These are phyloP conservation scores for Endoconidiophora laricicola DNA, from an alignment of 2,329 filamentous ascomycete genomes.

Conservation along the genomic window DNA sequence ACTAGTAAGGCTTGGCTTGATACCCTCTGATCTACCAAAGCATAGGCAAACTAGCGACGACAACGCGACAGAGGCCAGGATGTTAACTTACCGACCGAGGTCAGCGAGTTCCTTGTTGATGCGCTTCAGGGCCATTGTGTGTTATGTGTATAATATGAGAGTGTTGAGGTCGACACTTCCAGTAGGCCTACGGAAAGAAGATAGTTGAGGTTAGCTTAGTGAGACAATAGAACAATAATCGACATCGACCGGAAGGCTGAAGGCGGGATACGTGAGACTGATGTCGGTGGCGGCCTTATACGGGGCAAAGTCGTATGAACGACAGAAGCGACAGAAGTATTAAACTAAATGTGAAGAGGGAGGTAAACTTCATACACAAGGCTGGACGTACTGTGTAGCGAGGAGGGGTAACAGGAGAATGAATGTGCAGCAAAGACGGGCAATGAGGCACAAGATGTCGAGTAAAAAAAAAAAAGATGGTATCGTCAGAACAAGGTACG, in stretches of 20 bases:
- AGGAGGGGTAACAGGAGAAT: not conserved
- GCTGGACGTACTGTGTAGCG: conserved; percentile 4
- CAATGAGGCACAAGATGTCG: conserved; percentile 1
- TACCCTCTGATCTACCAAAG: not conserved
- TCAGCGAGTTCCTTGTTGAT: conserved; percentile 91
- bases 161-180: conserved; percentile 2
- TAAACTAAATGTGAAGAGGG: not conserved
- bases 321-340: not conserved
- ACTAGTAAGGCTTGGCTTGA: too few relatives aligned
- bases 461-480: conserved; percentile 2
- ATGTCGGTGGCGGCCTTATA: not conserved
- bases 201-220: not conserved
- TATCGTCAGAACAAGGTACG: conserved; percentile 5
- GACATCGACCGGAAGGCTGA: not conserved
- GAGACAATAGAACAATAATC: not conserved
- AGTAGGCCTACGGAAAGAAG: conserved; percentile 1
- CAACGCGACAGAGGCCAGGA: not conserved
- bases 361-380: not conserved
- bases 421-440: conserved; percentile 1
- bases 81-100: conserved; percentile 56
- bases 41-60: not conserved
- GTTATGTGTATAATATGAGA: conserved; percentile 9
- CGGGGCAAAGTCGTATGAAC: not conserved
- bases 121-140: conserved; percentile 70
- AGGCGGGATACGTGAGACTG: too few relatives aligned